Percentiles rank a stretch among this genome's conserved stretches.
Evolutionary conservation across 495 filamentous ascomycete species (phyloP).

Genomic region (Pyrenula massariospora): DNA sequence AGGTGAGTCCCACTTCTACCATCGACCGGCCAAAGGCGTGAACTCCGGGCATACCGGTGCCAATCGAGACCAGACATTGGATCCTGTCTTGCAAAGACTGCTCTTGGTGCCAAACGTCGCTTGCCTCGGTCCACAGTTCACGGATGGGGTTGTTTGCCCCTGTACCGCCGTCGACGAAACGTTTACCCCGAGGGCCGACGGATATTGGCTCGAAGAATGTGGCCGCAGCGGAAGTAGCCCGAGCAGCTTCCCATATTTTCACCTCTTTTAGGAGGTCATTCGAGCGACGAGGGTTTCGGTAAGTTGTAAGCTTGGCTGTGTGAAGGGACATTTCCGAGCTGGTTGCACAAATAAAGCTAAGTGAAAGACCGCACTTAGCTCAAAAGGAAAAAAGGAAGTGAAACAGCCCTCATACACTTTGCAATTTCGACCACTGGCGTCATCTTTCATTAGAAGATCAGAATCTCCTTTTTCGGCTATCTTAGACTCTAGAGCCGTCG

Average conservation of each 20-base stretch:
- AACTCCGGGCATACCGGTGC: conserved; percentile 26
- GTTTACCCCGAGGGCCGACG: conserved; percentile 17
- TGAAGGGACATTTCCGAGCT: conserved; percentile 25
- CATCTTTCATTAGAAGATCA: no score
- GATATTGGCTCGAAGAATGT: conserved; percentile 34
- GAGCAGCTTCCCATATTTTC: conserved; percentile 34
- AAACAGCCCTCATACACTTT: conserved; percentile 19
- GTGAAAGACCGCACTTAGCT: no score
- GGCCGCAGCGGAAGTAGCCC: conserved; percentile 30
- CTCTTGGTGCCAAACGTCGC: conserved; percentile 18
- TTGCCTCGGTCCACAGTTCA: conserved; percentile 33
- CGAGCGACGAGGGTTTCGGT: conserved; percentile 23
- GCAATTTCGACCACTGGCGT: conserved; percentile 13
- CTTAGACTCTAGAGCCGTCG: no score
- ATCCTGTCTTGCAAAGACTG: conserved; percentile 20
- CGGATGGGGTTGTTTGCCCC: conserved; percentile 35
- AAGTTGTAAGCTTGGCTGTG: conserved; percentile 30
- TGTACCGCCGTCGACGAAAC: conserved; percentile 23
- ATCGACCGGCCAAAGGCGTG: conserved; percentile 15
- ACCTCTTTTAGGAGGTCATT: conserved; percentile 23
- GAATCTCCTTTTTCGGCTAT: no score
- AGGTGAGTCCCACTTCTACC: conserved; percentile 15
- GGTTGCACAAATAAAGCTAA: conserved; percentile 39
- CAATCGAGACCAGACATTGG: conserved; percentile 33
- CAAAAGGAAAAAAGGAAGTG: background rate